These are phyloP conservation scores for Melocanna baccifera DNA, from an alignment of 176 grass and related monocot species.

Conservation along the genomic window DNA sequence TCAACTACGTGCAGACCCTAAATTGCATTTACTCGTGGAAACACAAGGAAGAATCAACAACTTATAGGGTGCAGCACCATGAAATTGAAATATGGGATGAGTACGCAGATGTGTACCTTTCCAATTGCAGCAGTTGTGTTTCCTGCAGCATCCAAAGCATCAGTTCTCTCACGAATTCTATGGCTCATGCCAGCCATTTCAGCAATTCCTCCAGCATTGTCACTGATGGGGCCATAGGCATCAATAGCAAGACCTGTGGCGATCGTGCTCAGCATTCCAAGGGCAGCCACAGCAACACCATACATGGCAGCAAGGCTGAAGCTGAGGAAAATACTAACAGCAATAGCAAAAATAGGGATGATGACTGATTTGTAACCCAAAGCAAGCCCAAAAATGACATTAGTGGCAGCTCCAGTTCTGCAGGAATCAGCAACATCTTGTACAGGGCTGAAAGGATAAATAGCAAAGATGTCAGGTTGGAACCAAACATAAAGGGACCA, in stretches of 20 bases:
- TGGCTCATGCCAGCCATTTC: constrained; percentile 73
- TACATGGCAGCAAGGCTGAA: constrained; percentile 73
- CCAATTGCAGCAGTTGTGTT: constrained; percentile 51
- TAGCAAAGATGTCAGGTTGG: neutral
- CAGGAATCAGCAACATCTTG: constrained; percentile 63
- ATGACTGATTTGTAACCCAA: constrained; percentile 70
- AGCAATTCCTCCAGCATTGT: constrained; percentile 64
- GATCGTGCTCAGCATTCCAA: constrained; percentile 71
- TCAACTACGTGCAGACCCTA: neutral
- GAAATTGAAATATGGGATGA: neutral
- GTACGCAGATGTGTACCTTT: constrained; percentile 29
- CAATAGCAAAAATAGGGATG: constrained; percentile 62
- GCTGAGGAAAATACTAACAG: constrained; percentile 52
- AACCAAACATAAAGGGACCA: neutral
- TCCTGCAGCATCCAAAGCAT: constrained; percentile 51
- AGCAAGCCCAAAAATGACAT: constrained; percentile 62
- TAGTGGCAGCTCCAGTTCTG: constrained; percentile 66
- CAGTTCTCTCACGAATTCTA: constrained; percentile 53
- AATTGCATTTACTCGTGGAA: neutral
- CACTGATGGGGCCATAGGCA: constrained; percentile 64
- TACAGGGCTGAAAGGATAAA: constrained; percentile 50
- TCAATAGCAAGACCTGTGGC: constrained; percentile 63
- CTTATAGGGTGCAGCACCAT: neutral
- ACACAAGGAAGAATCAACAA: neutral
- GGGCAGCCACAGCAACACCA: constrained; percentile 63